Evolutionary conservation across 2,329 filamentous ascomycete species (phyloP), one percentile per base, ranked within the genome.

Genomic region (Pseudogymnoascus verrucosus): DNA sequence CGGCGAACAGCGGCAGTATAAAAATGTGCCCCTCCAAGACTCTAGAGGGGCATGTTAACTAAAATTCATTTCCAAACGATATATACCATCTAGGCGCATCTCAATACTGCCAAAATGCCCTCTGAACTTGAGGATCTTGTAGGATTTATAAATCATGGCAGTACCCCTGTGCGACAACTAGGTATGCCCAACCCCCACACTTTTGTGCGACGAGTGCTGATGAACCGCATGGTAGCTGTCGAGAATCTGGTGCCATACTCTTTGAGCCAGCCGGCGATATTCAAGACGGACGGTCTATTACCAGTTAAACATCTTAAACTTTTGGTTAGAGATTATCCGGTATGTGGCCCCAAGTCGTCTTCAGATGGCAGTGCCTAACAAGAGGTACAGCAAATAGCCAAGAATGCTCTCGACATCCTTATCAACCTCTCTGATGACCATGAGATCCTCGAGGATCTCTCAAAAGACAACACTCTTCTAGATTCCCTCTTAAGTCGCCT

Each of bases 111-210:
- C 47, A 82, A 68, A 34, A 92, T 93, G 89, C 84, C 88, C 62
- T 87, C 87, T 47, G 88, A 92, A 78, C 75, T 92, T 51, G 88
- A 91, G 78, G 89, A 96, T 91, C 86, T 96, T 62, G 91, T 97
- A 66, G 91, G 92, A 74, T 97, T 98, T 77, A 89, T 98, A 65
- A 89, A 90, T 76, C 89, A 96, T 78, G 90, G 90, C 65, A 96
- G 96, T 74, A 91, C 91, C 44, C 90, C 96, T 74, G 91, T 98
- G 68, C 87, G 95, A 70, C 87, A 91, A 74, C 83, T 93, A 69
- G 87, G 87, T 89, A 78, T 70, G 76, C 67, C 60, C n/a, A 54
- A 14, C 40, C 54, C 34, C 31, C 31, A 47, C 37, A 44, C 36
- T 42, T 39, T 57, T 60, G 62, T 60, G 62, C 64, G 36, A 63